These are phyloP conservation scores for Podospora bellae-mahoneyi DNA, from an alignment of 495 filamentous ascomycete genomes.

Conservation along the genomic window DNA sequence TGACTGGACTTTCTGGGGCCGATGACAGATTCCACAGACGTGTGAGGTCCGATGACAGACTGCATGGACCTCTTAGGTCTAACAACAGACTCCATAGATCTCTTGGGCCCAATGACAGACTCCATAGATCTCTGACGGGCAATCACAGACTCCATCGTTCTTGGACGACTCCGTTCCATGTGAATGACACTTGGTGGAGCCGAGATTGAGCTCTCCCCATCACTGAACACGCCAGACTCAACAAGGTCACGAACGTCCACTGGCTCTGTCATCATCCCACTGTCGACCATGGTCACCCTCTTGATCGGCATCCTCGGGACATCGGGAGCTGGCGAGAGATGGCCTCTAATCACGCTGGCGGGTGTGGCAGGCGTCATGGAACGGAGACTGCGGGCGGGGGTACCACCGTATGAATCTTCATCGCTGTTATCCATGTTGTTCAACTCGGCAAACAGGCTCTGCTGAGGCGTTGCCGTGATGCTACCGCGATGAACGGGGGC, in stretches of 20 bases:
- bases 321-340: slow-evolving; percentile 49
- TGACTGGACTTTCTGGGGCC: slow-evolving; percentile 17
- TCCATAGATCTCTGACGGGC: background rate
- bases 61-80: slow-evolving; percentile 37
- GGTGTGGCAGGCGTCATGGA: slow-evolving; percentile 42
- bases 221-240: background rate
- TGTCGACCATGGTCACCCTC: slow-evolving; percentile 65
- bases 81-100: slow-evolving; percentile 30
- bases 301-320: slow-evolving; percentile 49
- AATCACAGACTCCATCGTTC: slow-evolving; percentile 37
- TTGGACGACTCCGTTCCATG: slow-evolving; percentile 25
- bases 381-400: slow-evolving; percentile 44
- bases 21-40: slow-evolving; percentile 9
- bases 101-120: slow-evolving; percentile 9
- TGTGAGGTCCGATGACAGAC: slow-evolving; percentile 15
- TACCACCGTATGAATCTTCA: slow-evolving; percentile 51
- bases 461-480: slow-evolving; percentile 46
- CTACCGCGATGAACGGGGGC: slow-evolving; percentile 40
- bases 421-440: slow-evolving; percentile 67
- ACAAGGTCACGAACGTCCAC: slow-evolving; percentile 32
- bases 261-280: slow-evolving; percentile 84
- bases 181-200: slow-evolving; percentile 24
- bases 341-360: slow-evolving; percentile 30
- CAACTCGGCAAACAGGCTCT: slow-evolving; percentile 89
- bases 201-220: slow-evolving; percentile 2